Base-by-base conservation (phyloP, 1,139 yeast species). In the Blastobotrys apis region DNA sequence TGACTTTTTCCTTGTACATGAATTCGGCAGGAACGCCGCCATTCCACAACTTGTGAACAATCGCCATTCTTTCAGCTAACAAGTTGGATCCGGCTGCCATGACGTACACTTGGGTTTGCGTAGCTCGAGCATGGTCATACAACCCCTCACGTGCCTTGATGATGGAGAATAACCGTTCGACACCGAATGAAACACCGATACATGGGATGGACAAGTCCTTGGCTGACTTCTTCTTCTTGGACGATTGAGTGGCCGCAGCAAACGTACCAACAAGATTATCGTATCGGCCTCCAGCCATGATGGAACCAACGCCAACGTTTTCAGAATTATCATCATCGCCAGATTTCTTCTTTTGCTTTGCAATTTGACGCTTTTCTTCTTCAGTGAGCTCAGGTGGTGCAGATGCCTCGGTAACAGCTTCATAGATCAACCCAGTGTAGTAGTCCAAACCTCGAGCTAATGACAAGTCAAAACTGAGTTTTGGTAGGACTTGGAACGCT, bases 81-180 rank as follows among this genome's bases (percentile, higher is more conserved):
- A 85, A 85, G 9, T 97, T 97, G 56, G 97, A 97, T 55, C 98
- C 98, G 62, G 92, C 88, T 1, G 97, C 97, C 97, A 92, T 90
- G 44, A 92, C 84, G 61, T 75, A 92, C 15, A 85, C 97, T 65
- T 92, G 95, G 12, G 97, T 92, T 41, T 90, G 81, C 33, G 90
- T 77, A 29, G 97, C 80, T 56, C 92, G 78, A 49, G 88, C 74
- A 51, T 69, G 69, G 51, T 78, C 73, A 52, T 80, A 76, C 37
- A 82, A 69, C 15, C 72, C 71, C 33, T 67, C 67, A 63, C 95
- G 78, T 45, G 87, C 81, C 66, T 85, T 88, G 59, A 92, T 81
- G 48, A 92, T 71, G 10, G 97, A 87, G 64, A 92, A 92, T 52
- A 92, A 70, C 66, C 98, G 81, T 69, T 92, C 98, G 45, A 92